phyloP scores from a whole-genome alignment of 73 alveolate species.

The Diophrys sp. region DNA sequence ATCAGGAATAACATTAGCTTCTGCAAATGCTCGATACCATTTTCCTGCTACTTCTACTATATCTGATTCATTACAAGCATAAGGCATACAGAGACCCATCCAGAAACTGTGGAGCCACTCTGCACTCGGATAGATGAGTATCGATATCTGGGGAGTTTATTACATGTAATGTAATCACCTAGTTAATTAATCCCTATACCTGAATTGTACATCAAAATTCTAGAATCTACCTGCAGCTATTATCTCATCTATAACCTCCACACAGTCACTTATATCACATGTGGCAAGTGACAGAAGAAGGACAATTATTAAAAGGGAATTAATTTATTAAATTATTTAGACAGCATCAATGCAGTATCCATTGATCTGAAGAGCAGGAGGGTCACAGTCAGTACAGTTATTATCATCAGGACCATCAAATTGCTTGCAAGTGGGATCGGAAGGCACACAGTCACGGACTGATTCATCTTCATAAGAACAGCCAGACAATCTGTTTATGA shows the following conservation, averaged over 20 bases:
- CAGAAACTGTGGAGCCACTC: not conserved
- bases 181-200: slow-evolving; percentile 9
- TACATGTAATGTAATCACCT: slow-evolving; percentile 6
- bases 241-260: not conserved
- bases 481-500: not conserved
- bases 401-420: not conserved
- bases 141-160: not conserved
- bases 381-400: not conserved
- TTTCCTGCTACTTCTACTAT: not conserved
- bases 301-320: no score
- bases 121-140: not conserved
- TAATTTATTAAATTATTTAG: no score
- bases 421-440: not conserved
- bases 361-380: not conserved
- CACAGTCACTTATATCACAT: no score
- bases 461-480: not conserved
- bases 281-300: no score
- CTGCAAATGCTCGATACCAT: slow-evolving; percentile 1
- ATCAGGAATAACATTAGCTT: not conserved
- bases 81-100: not conserved
- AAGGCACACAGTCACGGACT: not conserved
- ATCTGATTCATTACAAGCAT: not conserved
- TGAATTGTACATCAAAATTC: not conserved
- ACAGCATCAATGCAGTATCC: not conserved
- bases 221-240: not conserved